Percentiles rank a stretch among this genome's conserved stretches.
These are phyloP conservation scores for Trifolium dubium DNA, from an alignment of 306 rosid genomes.

Conservation along the genomic window DNA sequence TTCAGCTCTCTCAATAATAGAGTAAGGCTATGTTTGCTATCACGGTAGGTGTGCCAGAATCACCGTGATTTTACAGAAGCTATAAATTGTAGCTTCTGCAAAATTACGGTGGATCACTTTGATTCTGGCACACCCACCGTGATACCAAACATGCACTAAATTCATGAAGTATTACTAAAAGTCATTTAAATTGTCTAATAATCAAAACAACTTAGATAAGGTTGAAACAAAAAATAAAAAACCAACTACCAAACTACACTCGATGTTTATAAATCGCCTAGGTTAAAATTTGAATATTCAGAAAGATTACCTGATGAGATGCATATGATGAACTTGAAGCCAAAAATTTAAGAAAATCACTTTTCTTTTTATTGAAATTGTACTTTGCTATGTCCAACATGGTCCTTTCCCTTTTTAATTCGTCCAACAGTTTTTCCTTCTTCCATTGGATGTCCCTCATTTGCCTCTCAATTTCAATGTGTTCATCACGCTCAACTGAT, in stretches of 20 bases:
- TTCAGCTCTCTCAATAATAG: constrained; percentile 18
- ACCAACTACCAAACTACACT: constrained; percentile 8
- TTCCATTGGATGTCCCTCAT: constrained; percentile 59
- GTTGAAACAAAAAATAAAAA: constrained; percentile 5
- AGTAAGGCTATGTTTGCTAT: no score
- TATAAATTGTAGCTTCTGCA: no score
- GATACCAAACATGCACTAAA: no score
- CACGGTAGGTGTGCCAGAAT: no score
- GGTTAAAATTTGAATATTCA: constrained; percentile 19
- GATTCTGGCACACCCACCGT: no score
- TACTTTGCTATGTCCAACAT: constrained; percentile 62
- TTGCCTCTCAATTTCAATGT: constrained; percentile 59
- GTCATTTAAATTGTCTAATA: constrained; percentile 7
- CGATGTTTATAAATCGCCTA: constrained; percentile 9
- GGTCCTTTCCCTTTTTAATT: constrained; percentile 61
- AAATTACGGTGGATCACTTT: no score
- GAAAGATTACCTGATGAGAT: constrained; percentile 66
- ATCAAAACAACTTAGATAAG: constrained; percentile 12
- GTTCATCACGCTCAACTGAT: constrained; percentile 48
- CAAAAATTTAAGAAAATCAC: constrained; percentile 72
- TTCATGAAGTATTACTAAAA: constrained; percentile 18
- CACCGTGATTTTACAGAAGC: no score
- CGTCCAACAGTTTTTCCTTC: constrained; percentile 69
- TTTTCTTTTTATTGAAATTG: constrained; percentile 66
- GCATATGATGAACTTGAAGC: constrained; percentile 71